Evolutionary conservation across 83 land plant genomes (phyloP).

Genomic region (Larix sibirica): DNA sequence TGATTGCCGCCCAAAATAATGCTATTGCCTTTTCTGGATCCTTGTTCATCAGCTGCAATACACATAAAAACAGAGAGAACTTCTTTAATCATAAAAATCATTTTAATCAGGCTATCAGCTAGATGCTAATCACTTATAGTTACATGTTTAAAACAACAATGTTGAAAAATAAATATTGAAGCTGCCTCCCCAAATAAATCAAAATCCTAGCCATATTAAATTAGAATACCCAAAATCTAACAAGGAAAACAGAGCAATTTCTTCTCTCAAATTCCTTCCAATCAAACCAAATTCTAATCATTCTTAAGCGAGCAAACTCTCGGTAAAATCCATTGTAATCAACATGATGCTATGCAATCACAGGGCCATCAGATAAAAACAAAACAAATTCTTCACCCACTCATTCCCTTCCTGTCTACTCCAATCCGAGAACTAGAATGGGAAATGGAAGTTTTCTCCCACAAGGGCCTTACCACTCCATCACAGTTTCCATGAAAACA

Average conservation of each 20-base stretch:
- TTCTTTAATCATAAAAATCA: too few species aligned
- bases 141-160: too few species aligned
- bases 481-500: too few species aligned
- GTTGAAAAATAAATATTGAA: too few species aligned
- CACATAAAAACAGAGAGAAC: not conserved
- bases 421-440: not conserved
- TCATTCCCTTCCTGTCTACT: not conserved
- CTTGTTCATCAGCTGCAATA: conserved; percentile 86
- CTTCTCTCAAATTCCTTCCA: not conserved
- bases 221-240: not conserved
- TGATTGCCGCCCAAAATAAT: conserved; percentile 96
- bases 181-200: too few species aligned
- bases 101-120: too few species aligned
- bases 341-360: not conserved
- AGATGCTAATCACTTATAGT: too few species aligned
- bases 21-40: conserved; percentile 93
- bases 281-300: not conserved
- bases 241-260: not conserved
- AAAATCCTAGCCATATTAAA: not conserved
- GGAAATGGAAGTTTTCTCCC: too few species aligned
- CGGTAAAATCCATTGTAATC: not conserved
- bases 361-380: not conserved
- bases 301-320: not conserved
- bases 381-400: not conserved
- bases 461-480: too few species aligned